Evolutionary conservation across 2,329 filamentous ascomycete species (phyloP).

Genomic region (Nothophoma quercina): DNA sequence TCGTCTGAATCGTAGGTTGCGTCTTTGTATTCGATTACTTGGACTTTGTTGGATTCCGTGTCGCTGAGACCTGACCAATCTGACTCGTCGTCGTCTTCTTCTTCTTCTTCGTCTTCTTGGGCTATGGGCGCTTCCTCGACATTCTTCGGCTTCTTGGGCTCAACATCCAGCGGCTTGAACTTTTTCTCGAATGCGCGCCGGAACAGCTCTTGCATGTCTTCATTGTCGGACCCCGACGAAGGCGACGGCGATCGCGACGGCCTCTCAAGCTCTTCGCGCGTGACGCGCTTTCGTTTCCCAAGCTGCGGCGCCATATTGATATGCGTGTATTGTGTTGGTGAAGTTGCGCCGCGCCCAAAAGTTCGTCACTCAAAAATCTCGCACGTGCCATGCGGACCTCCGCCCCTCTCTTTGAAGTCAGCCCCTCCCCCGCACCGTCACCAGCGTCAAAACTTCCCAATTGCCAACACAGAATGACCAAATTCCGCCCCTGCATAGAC

Average conservation of each 20-base stretch:
- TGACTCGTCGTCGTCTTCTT: constrained; percentile 54
- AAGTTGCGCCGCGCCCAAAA: neutral
- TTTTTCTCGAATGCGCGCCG: constrained; percentile 85
- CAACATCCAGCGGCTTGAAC: constrained; percentile 74
- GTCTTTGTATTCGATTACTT: constrained; percentile 54
- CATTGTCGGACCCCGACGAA: constrained; percentile 41
- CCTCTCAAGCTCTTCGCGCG: constrained; percentile 40
- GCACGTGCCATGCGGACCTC: constrained; percentile 27
- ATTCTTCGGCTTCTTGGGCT: constrained; percentile 41
- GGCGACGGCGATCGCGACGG: constrained; percentile 39
- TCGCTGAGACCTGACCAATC: constrained; percentile 69
- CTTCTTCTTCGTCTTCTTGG: constrained; percentile 40
- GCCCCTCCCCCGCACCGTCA: constrained; percentile 28
- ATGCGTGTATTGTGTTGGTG: neutral
- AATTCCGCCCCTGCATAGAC: constrained; percentile 95
- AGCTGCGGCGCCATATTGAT: constrained; percentile 51
- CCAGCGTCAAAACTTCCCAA: neutral
- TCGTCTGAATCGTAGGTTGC: constrained; percentile 23
- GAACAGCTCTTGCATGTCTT: constrained; percentile 76
- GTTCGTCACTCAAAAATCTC: constrained; percentile 8
- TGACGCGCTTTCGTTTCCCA: constrained; percentile 56
- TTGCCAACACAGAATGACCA: constrained; percentile 70
- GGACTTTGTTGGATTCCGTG: constrained; percentile 50
- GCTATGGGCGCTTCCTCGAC: constrained; percentile 36
- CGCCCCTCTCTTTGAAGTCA: too few species aligned